Evolutionary conservation across 2,329 filamentous ascomycete genomes (phyloP).

Genomic region (Talaromyces sp.): DNA sequence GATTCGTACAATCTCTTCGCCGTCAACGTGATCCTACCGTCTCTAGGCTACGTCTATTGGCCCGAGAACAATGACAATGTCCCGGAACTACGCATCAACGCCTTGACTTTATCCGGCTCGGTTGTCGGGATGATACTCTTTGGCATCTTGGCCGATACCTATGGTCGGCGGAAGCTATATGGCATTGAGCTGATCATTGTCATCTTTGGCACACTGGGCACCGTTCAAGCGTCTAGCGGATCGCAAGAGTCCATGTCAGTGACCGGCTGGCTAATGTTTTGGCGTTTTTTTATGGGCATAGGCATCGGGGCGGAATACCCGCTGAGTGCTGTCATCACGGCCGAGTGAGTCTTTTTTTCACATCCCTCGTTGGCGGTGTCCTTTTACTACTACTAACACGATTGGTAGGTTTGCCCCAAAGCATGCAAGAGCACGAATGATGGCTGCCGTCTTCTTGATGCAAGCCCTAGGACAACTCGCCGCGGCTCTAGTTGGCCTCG

Average conservation of each 20-base stretch:
- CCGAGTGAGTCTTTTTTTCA: conserved; percentile 47
- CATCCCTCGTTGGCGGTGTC: not conserved
- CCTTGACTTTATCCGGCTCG: conserved; percentile 75
- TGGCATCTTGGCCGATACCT: conserved; percentile 68
- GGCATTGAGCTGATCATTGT: conserved; percentile 75
- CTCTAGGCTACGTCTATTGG: conserved; percentile 45
- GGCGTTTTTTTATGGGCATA: conserved; percentile 73
- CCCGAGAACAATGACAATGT: conserved; percentile 23
- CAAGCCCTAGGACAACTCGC: conserved; percentile 76
- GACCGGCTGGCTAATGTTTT: conserved; percentile 61
- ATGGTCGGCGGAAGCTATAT: conserved; percentile 80
- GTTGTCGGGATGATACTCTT: conserved; percentile 78
- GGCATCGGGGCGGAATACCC: conserved; percentile 81
- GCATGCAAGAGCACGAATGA: conserved; percentile 81
- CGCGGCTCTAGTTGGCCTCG: conserved; percentile 69
- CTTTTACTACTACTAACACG: not conserved
- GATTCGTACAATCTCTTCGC: conserved; percentile 33
- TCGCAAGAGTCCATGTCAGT: conserved; percentile 42
- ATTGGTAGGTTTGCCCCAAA: conserved; percentile 65
- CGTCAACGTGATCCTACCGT: conserved; percentile 44
- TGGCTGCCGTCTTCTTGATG: conserved; percentile 82
- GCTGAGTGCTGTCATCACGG: conserved; percentile 75
- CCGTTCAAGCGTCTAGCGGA: not conserved
- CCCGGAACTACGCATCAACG: conserved; percentile 56
- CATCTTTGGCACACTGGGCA: conserved; percentile 68